phyloP scores from a whole-genome alignment of 164 flowering plant genomes.

The Euptelea pleiosperma region DNA sequence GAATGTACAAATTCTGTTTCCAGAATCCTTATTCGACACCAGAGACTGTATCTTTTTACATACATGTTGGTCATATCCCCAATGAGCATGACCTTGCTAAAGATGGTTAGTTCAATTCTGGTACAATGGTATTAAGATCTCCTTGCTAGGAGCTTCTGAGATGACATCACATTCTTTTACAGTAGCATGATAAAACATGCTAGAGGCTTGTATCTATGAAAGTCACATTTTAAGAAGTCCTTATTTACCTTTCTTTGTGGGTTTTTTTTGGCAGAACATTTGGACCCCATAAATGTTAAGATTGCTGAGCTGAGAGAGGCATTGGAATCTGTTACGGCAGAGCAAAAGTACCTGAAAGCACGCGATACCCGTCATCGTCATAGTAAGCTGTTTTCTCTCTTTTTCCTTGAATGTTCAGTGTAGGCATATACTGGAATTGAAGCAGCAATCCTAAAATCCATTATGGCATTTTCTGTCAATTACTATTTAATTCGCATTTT shows the following conservation, averaged over 20 bases:
- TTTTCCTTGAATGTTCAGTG: background rate
- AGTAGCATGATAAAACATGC: too few relatives aligned
- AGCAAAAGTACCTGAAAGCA: slow-evolving; percentile 88
- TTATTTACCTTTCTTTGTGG: background rate
- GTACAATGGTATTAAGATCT: too few relatives aligned
- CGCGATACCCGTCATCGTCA: slow-evolving; percentile 94
- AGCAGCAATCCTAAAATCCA: too few relatives aligned
- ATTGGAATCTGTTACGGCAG: slow-evolving; percentile 85
- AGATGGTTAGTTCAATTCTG: slow-evolving; percentile 60
- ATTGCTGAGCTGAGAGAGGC: slow-evolving; percentile 93
- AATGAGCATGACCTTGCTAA: slow-evolving; percentile 94
- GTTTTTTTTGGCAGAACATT: slow-evolving; percentile 57
- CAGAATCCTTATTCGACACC: slow-evolving; percentile 82
- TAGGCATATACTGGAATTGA: background rate
- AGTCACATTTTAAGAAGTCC: too few relatives aligned
- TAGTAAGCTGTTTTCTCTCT: slow-evolving; percentile 51
- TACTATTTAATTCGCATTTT: too few relatives aligned
- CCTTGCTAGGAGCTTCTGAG: too few relatives aligned
- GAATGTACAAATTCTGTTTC: slow-evolving; percentile 97
- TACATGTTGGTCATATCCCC: slow-evolving; percentile 95
- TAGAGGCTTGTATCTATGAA: background rate
- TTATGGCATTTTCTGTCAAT: too few relatives aligned
- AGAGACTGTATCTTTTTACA: slow-evolving; percentile 90
- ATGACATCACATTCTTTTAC: too few relatives aligned
- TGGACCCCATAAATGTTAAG: slow-evolving; percentile 90